Evolutionary conservation across 106 monocot genomes (phyloP).

Genomic region (Vanilla planifolia): DNA sequence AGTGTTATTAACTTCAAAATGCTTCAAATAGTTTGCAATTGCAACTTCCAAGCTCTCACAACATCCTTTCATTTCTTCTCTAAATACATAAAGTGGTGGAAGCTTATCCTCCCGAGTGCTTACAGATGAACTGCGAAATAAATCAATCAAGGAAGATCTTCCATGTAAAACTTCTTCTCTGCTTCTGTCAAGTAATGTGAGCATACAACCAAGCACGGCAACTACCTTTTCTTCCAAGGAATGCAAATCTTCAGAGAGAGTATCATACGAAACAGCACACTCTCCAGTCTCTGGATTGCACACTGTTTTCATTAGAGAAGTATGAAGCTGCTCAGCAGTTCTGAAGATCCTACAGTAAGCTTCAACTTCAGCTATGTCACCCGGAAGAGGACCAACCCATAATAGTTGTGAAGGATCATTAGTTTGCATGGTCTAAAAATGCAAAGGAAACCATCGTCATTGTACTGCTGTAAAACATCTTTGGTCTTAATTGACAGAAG

Average conservation of each 20-base stretch:
- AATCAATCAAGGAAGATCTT: slow-evolving; percentile 46
- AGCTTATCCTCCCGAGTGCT: slow-evolving; percentile 55
- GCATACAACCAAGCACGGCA: slow-evolving; percentile 71
- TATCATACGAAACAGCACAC: slow-evolving; percentile 56
- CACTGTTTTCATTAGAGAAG: slow-evolving; percentile 66
- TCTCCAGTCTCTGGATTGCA: slow-evolving; percentile 98
- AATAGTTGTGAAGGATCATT: slow-evolving; percentile 61
- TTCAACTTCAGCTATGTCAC: slow-evolving; percentile 95
- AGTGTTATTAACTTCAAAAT: slow-evolving; percentile 32
- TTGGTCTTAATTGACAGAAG: neutral
- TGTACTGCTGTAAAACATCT: neutral
- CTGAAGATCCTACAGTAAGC: slow-evolving; percentile 98
- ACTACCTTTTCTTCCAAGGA: slow-evolving; percentile 82
- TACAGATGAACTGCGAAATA: slow-evolving; percentile 42
- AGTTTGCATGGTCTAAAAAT: slow-evolving; percentile 39
- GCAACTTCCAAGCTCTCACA: slow-evolving; percentile 90
- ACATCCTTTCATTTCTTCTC: slow-evolving; percentile 87
- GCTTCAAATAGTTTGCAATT: slow-evolving; percentile 65
- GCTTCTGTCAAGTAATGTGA: slow-evolving; percentile 59
- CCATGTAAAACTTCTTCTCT: slow-evolving; percentile 89
- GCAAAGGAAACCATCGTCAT: neutral
- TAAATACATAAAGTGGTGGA: slow-evolving; percentile 83
- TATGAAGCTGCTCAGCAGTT: slow-evolving; percentile 85
- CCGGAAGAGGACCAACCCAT: slow-evolving; percentile 89
- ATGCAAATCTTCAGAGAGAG: slow-evolving; percentile 59